A percentile compares a stretch with the other conserved stretches of the same genome.
Evolutionary conservation across 2,329 filamentous ascomycete species (phyloP).

Genomic region (Arthrobotrys sinensis): DNA sequence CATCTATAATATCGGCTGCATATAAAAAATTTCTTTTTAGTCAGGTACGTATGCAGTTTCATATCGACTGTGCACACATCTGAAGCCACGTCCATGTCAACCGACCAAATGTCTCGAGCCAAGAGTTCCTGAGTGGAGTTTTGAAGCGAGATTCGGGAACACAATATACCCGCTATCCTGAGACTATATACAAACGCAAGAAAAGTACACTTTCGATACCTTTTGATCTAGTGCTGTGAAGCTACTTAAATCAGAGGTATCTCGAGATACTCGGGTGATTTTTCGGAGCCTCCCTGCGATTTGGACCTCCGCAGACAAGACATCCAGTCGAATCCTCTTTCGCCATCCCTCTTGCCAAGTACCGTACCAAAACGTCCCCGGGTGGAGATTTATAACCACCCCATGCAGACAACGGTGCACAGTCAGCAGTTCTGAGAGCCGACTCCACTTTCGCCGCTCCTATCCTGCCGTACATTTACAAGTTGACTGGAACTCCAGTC

Average conservation of each 20-base stretch:
- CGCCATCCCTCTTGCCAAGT: constrained; percentile 12
- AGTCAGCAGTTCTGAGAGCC: constrained; percentile 24
- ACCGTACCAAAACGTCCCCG: constrained; percentile 10
- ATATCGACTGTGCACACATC: neutral
- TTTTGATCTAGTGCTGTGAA: neutral
- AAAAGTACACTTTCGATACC: neutral
- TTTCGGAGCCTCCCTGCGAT: neutral
- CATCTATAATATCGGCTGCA: constrained; percentile 10
- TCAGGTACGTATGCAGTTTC: constrained; percentile 21
- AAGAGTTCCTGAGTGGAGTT: constrained; percentile 16
- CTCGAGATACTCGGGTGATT: constrained; percentile 20
- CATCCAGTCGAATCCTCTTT: neutral
- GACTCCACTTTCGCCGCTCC: constrained; percentile 56
- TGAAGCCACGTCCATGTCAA: constrained; percentile 5
- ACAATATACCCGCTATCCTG: constrained; percentile 21
- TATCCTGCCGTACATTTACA: constrained; percentile 36
- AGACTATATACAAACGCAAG: constrained; percentile 17
- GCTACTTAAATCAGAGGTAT: constrained; percentile 22
- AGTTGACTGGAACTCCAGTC: constrained; percentile 19
- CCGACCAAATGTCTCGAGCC: constrained; percentile 7
- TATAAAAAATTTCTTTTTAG: constrained; percentile 1
- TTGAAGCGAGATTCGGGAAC: constrained; percentile 27
- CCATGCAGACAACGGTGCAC: constrained; percentile 30
- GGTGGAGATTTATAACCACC: constrained; percentile 22
- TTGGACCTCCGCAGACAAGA: neutral